Percentiles rank a stretch among this genome's conserved stretches.
phyloP scores from a whole-genome alignment of 2,329 filamentous ascomycete genomes.

The Sarocladiaceae sp. region DNA sequence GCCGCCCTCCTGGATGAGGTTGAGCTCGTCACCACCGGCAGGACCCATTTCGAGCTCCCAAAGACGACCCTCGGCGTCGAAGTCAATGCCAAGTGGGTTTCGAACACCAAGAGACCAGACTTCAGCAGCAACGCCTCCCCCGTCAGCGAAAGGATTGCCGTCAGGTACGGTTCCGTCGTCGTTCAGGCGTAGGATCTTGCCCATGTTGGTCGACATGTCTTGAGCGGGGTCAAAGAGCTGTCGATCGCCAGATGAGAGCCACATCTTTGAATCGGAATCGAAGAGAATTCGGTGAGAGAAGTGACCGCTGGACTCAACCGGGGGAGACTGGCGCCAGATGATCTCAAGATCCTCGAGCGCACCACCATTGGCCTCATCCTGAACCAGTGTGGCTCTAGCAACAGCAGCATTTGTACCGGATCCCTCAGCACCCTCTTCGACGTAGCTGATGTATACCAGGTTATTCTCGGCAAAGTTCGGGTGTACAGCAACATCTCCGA shows the following conservation, averaged over 20 bases:
- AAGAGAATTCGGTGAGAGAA: slow-evolving; percentile 27
- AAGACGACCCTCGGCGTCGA: slow-evolving; percentile 25
- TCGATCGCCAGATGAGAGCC: slow-evolving; percentile 27
- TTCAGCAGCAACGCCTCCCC: slow-evolving; percentile 21
- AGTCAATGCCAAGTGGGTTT: slow-evolving; percentile 28
- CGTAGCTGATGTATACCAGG: slow-evolving; percentile 26
- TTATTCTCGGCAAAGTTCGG: slow-evolving; percentile 24
- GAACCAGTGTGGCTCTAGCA: slow-evolving; percentile 24
- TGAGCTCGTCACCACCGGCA: slow-evolving; percentile 28
- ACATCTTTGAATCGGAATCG: slow-evolving; percentile 21
- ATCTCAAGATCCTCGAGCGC: slow-evolving; percentile 22
- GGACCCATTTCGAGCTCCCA: slow-evolving; percentile 30
- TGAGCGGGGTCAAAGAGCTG: slow-evolving; percentile 25
- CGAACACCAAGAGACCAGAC: slow-evolving; percentile 26
- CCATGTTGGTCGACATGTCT: slow-evolving; percentile 25
- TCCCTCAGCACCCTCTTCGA: slow-evolving; percentile 17
- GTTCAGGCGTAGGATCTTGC: slow-evolving; percentile 27
- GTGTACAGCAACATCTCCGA: slow-evolving; percentile 27
- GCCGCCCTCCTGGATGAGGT: slow-evolving; percentile 25
- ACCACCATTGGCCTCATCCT: slow-evolving; percentile 20
- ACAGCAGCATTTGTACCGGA: slow-evolving; percentile 22
- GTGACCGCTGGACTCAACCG: slow-evolving; percentile 13
- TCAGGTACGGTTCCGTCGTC: slow-evolving; percentile 25
- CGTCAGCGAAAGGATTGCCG: slow-evolving; percentile 25
- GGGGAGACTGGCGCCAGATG: slow-evolving; percentile 26